Conservation (phyloP, 306 rosid genomes). For the apple (Malus domestica) region DNA sequence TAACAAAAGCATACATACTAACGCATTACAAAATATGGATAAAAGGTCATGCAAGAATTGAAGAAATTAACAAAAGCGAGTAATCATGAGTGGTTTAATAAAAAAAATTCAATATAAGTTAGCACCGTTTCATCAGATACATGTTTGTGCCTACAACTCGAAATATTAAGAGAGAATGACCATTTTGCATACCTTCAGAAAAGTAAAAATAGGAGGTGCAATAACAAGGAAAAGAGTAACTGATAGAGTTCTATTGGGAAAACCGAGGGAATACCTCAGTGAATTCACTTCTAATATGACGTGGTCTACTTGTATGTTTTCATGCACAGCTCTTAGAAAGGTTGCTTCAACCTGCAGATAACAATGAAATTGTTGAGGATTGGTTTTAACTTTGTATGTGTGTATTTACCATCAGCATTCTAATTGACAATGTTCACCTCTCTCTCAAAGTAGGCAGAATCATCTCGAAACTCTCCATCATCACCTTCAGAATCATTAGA, state of each 20-base stretch:
- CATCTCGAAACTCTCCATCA: slow-evolving; percentile 59
- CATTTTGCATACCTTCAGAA: background rate
- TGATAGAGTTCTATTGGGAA: background rate
- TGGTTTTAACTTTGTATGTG: slow-evolving; percentile 6
- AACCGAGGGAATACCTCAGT: slow-evolving; percentile 46
- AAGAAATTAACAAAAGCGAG: background rate
- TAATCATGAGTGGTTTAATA: background rate
- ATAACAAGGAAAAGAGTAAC: background rate
- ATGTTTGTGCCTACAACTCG: background rate
- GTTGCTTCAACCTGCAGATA: slow-evolving; percentile 88
- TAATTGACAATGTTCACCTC: slow-evolving; percentile 46
- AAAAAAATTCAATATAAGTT: background rate
- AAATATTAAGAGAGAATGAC: background rate
- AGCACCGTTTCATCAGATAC: background rate
- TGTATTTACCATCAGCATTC: slow-evolving; percentile 2
- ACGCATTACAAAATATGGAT: background rate
- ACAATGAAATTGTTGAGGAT: slow-evolving; percentile 3
- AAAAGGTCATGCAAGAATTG: background rate
- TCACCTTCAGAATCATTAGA: slow-evolving; percentile 58
- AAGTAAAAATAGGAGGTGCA: background rate
- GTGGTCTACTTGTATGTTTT: slow-evolving; percentile 65
- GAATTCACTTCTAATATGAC: slow-evolving; percentile 81
- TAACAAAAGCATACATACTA: background rate
- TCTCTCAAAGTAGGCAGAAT: slow-evolving; percentile 54
- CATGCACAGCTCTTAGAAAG: slow-evolving; percentile 82